Evolutionary conservation across 345 rosid species (phyloP).

Genomic region (Angophora floribunda): DNA sequence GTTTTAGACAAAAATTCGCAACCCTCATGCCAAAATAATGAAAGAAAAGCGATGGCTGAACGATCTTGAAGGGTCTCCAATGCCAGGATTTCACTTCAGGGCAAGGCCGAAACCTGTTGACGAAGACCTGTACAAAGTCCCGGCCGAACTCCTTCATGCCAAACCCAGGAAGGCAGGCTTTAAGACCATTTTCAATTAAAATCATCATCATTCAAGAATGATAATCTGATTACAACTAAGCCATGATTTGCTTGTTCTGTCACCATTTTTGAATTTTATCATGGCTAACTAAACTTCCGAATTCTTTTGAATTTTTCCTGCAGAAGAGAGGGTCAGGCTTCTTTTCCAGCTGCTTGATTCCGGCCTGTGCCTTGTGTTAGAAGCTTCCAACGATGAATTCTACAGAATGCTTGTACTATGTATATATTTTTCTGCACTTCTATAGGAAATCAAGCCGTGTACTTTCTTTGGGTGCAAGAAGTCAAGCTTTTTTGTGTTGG

Average conservation of each 20-base stretch:
- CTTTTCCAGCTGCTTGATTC: conserved; percentile 25
- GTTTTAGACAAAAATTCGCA: neutral
- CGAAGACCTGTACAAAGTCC: conserved; percentile 25
- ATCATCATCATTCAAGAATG: neutral
- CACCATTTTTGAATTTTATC: neutral
- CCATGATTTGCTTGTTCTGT: neutral
- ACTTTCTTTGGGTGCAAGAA: neutral
- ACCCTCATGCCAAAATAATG: neutral
- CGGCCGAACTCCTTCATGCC: conserved; percentile 19
- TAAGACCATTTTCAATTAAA: neutral
- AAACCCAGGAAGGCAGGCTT: conserved; percentile 20
- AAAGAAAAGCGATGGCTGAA: neutral
- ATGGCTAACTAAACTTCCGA: neutral
- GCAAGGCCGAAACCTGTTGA: conserved; percentile 19
- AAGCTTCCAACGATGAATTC: neutral
- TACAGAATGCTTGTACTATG: neutral
- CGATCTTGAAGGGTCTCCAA: neutral
- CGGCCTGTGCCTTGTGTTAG: conserved; percentile 1
- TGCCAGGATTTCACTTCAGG: neutral
- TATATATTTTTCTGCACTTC: neutral
- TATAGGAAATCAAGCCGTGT: neutral
- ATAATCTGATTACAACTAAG: neutral
- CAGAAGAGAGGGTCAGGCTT: conserved; percentile 25
- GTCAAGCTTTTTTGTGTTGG: neutral
- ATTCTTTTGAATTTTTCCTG: neutral